Evolutionary conservation across 1,284 basidiomycete genomes (phyloP).

Genomic region (Leccinum solheimii): DNA sequence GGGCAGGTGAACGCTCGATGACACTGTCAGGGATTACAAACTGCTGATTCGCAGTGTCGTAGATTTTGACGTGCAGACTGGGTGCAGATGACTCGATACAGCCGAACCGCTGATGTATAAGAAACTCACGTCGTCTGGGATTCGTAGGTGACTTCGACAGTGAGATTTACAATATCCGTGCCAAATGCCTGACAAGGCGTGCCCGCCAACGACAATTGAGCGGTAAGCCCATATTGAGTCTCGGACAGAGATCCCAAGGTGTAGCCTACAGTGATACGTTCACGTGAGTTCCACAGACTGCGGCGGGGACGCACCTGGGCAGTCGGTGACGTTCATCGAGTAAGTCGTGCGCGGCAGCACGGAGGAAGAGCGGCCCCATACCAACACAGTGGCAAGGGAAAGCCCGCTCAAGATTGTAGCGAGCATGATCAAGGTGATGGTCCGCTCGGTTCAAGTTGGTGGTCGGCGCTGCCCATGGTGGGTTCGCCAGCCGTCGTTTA

Average conservation of each 20-base stretch:
- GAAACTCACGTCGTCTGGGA: constrained; percentile 43
- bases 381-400: constrained; percentile 17
- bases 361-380: constrained; percentile 11
- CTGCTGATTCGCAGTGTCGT: constrained; percentile 63
- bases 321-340: constrained; percentile 31
- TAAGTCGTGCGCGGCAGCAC: constrained; percentile 10
- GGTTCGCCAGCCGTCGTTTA: neutral
- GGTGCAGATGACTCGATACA: neutral
- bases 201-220: constrained; percentile 58
- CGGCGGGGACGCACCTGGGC: constrained; percentile 25
- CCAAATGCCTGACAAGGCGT: constrained; percentile 73
- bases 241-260: constrained; percentile 46
- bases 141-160: constrained; percentile 68
- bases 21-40: constrained; percentile 68
- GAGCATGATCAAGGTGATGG: constrained; percentile 13
- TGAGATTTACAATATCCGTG: constrained; percentile 62
- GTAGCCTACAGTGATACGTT: constrained; percentile 47
- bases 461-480: neutral
- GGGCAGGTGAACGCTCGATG: constrained; percentile 47
- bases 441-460: neutral
- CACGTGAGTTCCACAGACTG: neutral
- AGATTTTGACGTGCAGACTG: constrained; percentile 77
- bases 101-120: neutral
- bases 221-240: constrained; percentile 52
- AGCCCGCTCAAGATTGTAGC: constrained; percentile 23